Evolutionary conservation across 2,329 filamentous ascomycete species (phyloP).

Genomic region (Ophiostoma piceae): DNA sequence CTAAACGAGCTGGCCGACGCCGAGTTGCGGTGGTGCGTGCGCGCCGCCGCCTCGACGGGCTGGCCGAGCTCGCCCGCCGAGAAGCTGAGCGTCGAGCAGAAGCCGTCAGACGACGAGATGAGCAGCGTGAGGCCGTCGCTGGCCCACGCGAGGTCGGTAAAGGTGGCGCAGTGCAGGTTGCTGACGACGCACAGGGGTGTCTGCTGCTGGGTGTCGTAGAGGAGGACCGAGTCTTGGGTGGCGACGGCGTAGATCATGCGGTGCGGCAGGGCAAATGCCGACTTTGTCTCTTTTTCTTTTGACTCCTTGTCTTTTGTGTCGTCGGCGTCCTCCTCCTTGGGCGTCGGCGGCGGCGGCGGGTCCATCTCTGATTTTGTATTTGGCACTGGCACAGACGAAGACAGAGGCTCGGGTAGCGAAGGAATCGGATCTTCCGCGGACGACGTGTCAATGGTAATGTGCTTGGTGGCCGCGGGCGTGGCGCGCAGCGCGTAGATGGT

Average conservation of each 20-base stretch:
- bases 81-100: conserved; percentile 90
- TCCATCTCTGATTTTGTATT: conserved; percentile 24
- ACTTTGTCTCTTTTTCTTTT: conserved; percentile 37
- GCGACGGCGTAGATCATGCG: conserved; percentile 95
- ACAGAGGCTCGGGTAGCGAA: conserved; percentile 71
- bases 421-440: conserved; percentile 79
- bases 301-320: conserved; percentile 26
- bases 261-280: conserved; percentile 81
- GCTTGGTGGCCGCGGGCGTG: conserved; percentile 64
- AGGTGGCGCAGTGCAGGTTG: conserved; percentile 95
- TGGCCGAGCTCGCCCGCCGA: conserved; percentile 77
- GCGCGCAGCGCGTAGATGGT: conserved; percentile 78
- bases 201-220: conserved; percentile 96
- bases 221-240: conserved; percentile 87
- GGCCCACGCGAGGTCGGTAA: conserved; percentile 88
- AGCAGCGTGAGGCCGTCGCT: conserved; percentile 42
- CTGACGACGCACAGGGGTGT: conserved; percentile 91
- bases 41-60: conserved; percentile 32
- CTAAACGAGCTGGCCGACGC: conserved; percentile 53
- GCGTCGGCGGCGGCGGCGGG: conserved; percentile 37
- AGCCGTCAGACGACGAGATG: conserved; percentile 78
- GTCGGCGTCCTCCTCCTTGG: conserved; percentile 30
- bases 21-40: conserved; percentile 50
- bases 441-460: conserved; percentile 93
- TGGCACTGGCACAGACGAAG: conserved; percentile 51